Base-by-base conservation (phyloP, 768 basidiomycete genomes). In the Suillus cothurnatus region DNA sequence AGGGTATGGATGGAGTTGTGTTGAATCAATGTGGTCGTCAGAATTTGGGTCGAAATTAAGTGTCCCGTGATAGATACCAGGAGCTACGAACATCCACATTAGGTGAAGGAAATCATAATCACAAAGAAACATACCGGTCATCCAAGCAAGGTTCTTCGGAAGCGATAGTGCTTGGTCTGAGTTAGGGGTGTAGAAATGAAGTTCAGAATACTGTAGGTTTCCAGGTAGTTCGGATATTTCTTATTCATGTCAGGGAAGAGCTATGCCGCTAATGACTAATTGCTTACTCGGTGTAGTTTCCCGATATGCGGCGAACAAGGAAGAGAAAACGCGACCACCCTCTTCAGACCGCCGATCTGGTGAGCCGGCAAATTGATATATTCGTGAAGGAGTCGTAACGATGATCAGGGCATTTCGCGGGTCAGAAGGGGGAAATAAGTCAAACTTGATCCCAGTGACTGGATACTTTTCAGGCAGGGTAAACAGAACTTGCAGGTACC, bases 221-320 rank as follows among this genome's bases (percentile, higher is more conserved):
- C 96, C 93, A 21, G 95, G 95, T 8, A 99, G 81, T 74, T 98
- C 97, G 38, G 94, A 85, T 66, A 96, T 94, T 79, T 94, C 95
- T 95, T 77, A 56, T 70, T 64, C 43, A 66, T 50, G 64, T 81
- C 68, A 78, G 73, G 38, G 12, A 15, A 62, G 26, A 52, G 28
- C 41, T 38, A 55, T 31, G 61, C 14, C 19, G 39, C 34, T 71
- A 64, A 52, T 32, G 12, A 58, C 6, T 8, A 43, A 39, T 73
- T 76, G 78, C 86, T 75, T 68, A 97, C 96, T 97, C 23, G 94
- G 95, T 23, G 88, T 85, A 8, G 82, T 81, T 62, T 95, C 94
- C 56, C 88, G 81, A 71, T 95, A 94, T 21, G 81, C 76, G 45
- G 85, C 82, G 71, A 97, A 95, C 21, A 97, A 76, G 21, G 82